Evolutionary conservation across 2,329 filamentous ascomycete species (phyloP).

Genomic region (Onygenales sp.): DNA sequence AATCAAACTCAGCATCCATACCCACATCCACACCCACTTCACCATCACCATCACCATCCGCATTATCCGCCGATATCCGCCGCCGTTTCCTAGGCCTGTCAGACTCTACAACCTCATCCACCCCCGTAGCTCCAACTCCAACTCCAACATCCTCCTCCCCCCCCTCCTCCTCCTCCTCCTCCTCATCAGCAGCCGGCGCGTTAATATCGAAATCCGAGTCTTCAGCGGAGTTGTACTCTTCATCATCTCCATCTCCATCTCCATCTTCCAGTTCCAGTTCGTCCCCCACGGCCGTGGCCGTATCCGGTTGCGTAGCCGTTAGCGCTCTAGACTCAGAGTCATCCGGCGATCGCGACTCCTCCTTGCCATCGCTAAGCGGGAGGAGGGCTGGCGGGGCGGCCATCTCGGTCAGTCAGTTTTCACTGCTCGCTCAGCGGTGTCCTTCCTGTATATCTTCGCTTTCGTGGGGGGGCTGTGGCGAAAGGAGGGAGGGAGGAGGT

Average conservation of each 20-base stretch:
- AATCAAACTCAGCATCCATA: conserved; percentile 38
- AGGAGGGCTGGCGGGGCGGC: too few species aligned
- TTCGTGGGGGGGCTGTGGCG: too few species aligned
- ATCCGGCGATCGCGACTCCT: too few species aligned
- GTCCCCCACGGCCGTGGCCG: too few species aligned
- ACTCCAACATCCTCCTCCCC: conserved; percentile 11
- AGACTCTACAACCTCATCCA: conserved; percentile 22
- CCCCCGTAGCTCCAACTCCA: conserved; percentile 19
- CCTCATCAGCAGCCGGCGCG: conserved; percentile 20
- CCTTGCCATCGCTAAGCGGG: too few species aligned
- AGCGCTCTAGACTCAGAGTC: too few species aligned
- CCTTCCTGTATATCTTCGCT: too few species aligned
- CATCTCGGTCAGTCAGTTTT: too few species aligned
- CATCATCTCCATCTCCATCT: conserved; percentile 14
- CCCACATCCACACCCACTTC: conserved; percentile 10
- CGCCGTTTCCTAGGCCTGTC: conserved; percentile 27
- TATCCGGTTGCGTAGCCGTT: too few species aligned
- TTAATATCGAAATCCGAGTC: conserved; percentile 36
- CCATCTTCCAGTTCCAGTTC: too few species aligned
- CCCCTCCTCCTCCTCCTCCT: conserved; percentile 15
- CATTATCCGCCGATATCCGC: conserved; percentile 18
- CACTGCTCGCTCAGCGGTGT: too few species aligned
- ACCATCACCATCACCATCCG: conserved; percentile 11
- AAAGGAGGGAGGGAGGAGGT: too few species aligned
- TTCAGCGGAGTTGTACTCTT: conserved; percentile 33